Evolutionary conservation across 768 basidiomycete species (phyloP).

Genomic region (Dacryopinax spathularia): DNA sequence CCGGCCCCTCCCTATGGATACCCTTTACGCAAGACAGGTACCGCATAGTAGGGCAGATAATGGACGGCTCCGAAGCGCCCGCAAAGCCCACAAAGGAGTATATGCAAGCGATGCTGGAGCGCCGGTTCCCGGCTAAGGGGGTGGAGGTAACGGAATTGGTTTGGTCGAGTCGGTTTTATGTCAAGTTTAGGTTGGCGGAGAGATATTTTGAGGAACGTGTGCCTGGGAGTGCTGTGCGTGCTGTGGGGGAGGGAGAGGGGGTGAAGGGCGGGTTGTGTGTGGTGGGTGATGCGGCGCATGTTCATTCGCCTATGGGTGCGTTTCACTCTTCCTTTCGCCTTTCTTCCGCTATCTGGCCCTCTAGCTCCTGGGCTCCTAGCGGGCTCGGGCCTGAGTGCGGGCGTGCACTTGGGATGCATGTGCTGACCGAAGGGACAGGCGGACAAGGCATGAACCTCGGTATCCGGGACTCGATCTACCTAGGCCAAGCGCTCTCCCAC

Average conservation of each 20-base stretch:
- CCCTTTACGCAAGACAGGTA: background rate
- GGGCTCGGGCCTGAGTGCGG: no score
- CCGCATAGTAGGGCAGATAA: background rate
- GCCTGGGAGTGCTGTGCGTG: background rate
- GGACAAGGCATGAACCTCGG: conserved; percentile 50
- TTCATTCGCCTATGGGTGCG: conserved; percentile 34
- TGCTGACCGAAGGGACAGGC: conserved; percentile 19
- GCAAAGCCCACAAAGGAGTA: background rate
- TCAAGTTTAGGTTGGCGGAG: background rate
- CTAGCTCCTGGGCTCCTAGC: no score
- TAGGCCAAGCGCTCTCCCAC: conserved; percentile 28
- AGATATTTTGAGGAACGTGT: background rate
- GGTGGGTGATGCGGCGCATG: conserved; percentile 37
- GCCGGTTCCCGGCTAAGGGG: background rate
- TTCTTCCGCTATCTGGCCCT: no score
- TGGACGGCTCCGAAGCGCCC: background rate
- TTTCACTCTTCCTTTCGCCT: background rate
- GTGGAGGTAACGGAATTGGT: background rate
- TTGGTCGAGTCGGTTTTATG: background rate
- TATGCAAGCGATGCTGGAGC: background rate
- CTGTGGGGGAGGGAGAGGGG: no score
- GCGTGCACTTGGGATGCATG: no score
- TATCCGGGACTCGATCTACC: conserved; percentile 37
- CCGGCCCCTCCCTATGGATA: background rate
- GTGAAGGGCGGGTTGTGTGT: conserved; percentile 14